Conservation (phyloP, 108 stramenopile genomes). For the Fragilaria radians region DNA sequence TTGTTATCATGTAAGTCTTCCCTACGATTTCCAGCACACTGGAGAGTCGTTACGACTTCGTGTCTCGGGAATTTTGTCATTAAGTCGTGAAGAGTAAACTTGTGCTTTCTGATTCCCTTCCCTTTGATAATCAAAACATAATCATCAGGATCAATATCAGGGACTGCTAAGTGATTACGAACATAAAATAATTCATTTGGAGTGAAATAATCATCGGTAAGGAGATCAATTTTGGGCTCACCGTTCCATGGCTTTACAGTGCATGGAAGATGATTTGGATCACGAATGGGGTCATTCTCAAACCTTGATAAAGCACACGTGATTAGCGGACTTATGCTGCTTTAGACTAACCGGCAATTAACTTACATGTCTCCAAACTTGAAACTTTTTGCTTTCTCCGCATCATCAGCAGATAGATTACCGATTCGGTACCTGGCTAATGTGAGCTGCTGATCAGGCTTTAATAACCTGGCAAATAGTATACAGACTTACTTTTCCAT, state of each 20-base stretch:
- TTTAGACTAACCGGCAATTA: too few relatives aligned
- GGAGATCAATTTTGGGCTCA: conserved; percentile 53
- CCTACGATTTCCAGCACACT: conserved; percentile 79
- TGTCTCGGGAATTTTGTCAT: conserved; percentile 48
- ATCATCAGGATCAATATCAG: conserved; percentile 44
- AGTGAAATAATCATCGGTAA: conserved; percentile 66
- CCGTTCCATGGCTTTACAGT: conserved; percentile 58
- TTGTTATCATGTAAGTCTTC: conserved; percentile 32
- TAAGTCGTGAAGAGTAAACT: conserved; percentile 55
- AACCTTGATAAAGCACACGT: conserved; percentile 51
- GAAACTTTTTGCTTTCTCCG: conserved; percentile 10
- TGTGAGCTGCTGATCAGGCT: too few relatives aligned
- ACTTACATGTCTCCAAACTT: conserved; percentile 15
- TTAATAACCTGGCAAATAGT: background rate
- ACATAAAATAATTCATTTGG: conserved; percentile 72
- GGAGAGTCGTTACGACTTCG: conserved; percentile 56
- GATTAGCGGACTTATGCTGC: too few relatives aligned
- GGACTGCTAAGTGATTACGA: conserved; percentile 78
- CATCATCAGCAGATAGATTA: conserved; percentile 26
- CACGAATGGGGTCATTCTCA: conserved; percentile 52
- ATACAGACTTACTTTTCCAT: too few relatives aligned
- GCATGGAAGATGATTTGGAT: conserved; percentile 31
- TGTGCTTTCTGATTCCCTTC: conserved; percentile 35
- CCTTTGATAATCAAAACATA: conserved; percentile 42
- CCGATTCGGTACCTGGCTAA: conserved; percentile 29